Conservation (phyloP, 306 rosid species). For the Cicer bijugum region DNA sequence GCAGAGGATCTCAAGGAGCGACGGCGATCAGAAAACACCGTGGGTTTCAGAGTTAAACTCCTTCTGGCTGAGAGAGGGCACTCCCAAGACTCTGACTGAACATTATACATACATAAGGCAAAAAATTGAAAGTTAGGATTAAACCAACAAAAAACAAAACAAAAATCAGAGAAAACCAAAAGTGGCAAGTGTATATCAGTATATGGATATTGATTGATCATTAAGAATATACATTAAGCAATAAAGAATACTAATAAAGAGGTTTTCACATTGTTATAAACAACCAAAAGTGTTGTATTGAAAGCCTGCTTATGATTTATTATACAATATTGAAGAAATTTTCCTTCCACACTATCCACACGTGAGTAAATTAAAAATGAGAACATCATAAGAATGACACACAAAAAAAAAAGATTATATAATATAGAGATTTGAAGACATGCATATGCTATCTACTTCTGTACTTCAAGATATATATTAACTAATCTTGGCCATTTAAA, state of each 20-base stretch:
- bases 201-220: too few relatives aligned
- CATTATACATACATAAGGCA: not conserved
- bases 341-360: not conserved
- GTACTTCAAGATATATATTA: too few relatives aligned
- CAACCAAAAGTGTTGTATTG: not conserved
- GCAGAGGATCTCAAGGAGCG: constrained; percentile 36
- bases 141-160: constrained; percentile 4
- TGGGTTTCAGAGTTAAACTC: not conserved
- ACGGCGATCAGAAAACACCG: not conserved
- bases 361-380: not conserved
- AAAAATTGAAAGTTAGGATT: constrained; percentile 28
- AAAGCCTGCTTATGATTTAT: not conserved
- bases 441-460: too few relatives aligned
- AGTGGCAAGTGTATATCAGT: too few relatives aligned
- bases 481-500: too few relatives aligned
- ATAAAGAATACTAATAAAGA: not conserved
- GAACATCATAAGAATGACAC: too few relatives aligned
- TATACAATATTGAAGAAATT: not conserved
- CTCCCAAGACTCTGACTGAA: constrained; percentile 40
- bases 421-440: too few relatives aligned
- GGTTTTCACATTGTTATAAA: not conserved
- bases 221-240: too few relatives aligned
- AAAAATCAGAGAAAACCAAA: too few relatives aligned
- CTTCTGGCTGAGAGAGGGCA: not conserved
- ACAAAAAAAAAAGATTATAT: too few relatives aligned